These are phyloP conservation scores for Schizosaccharomyces octosporus DNA, from an alignment of 805 yeast species.

Conservation along the genomic window DNA sequence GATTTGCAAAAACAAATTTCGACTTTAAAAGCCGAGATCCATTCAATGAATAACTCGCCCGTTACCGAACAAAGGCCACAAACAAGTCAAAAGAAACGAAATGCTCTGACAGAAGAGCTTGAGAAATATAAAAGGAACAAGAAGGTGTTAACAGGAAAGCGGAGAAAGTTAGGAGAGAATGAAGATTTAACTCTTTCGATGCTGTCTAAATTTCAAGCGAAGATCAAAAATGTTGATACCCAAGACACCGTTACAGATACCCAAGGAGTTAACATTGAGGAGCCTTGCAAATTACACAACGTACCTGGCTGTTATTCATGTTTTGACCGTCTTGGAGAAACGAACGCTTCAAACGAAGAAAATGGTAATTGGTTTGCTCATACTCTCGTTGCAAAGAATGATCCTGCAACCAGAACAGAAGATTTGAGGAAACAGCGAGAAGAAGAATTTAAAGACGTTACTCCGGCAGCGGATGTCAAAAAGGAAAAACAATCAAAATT, in stretches of 20 bases:
- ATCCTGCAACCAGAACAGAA: neutral
- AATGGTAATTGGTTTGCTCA: neutral
- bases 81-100: neutral
- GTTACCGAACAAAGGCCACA: neutral
- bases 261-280: slow-evolving; percentile 2
- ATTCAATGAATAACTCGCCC: neutral
- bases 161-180: slow-evolving; percentile 8
- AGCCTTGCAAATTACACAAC: slow-evolving; percentile 8
- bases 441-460: neutral
- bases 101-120: slow-evolving; percentile 14
- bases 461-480: neutral
- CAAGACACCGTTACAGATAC: neutral
- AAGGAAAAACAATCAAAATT: too few relatives aligned
- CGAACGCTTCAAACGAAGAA: neutral
- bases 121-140: slow-evolving; percentile 4
- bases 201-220: slow-evolving; percentile 12
- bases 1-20: slow-evolving; percentile 1
- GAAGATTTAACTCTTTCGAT: slow-evolving; percentile 10
- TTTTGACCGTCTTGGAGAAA: neutral
- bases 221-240: slow-evolving; percentile 6
- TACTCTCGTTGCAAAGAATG: neutral
- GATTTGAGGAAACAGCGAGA: neutral
- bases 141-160: neutral
- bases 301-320: slow-evolving; percentile 9
- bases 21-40: slow-evolving; percentile 5